A percentile compares a stretch with the other conserved stretches of the same genome.
These are phyloP conservation scores for Populus tomentosa DNA, from an alignment of 441 rosid species.

Conservation along the genomic window DNA sequence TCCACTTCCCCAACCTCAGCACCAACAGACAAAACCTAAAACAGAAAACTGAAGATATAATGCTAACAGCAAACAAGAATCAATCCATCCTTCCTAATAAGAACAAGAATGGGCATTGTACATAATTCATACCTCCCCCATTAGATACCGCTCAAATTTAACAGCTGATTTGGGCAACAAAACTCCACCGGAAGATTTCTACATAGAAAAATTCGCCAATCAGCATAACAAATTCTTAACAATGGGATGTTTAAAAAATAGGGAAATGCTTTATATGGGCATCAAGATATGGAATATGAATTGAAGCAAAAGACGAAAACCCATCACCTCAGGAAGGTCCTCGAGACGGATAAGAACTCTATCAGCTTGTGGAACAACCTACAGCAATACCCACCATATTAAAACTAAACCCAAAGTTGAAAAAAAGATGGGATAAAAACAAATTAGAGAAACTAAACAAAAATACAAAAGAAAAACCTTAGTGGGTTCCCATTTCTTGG, in stretches of 20 bases:
- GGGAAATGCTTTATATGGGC: not conserved
- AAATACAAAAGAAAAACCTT: conserved; percentile 35
- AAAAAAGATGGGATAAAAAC: not conserved
- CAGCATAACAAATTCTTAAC: not conserved
- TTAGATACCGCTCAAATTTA: conserved; percentile 75
- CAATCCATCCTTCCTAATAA: not conserved
- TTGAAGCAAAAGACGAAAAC: not conserved
- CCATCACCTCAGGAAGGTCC: conserved; percentile 57
- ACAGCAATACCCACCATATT: conserved; percentile 5
- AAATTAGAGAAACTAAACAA: not conserved
- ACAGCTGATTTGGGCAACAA: conserved; percentile 87
- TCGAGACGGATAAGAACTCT: conserved; percentile 88
- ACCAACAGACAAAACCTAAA: conserved; percentile 64
- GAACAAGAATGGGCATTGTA: not conserved
- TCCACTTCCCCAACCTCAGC: conserved; percentile 54
- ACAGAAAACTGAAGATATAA: not conserved
- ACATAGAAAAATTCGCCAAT: conserved; percentile 11
- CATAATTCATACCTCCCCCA: conserved; percentile 62
- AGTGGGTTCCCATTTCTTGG: conserved; percentile 73
- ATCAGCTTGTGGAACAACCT: conserved; percentile 95
- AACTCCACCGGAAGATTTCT: conserved; percentile 92
- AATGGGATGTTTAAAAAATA: not conserved
- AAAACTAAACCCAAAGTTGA: too few species aligned
- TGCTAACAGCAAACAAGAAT: not conserved
- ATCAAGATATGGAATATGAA: not conserved